Evolutionary conservation across 1,139 yeast genomes (phyloP).

Genomic region (Geotrichum cucujoidarum): DNA sequence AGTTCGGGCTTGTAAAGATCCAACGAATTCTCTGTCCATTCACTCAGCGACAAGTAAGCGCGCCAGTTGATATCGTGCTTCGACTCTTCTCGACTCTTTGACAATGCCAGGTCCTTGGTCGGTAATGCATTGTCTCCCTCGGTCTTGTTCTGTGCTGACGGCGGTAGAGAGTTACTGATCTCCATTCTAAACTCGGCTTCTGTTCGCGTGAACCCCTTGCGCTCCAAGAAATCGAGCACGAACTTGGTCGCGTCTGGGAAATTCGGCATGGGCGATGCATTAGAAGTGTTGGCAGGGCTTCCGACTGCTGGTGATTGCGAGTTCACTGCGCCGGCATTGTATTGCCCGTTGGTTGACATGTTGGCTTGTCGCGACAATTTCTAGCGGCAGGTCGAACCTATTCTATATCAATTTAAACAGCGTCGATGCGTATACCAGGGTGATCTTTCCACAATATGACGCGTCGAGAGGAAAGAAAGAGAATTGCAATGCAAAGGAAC

Average conservation of each 20-base stretch:
- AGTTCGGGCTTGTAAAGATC: conserved; percentile 91
- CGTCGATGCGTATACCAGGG: too few species aligned
- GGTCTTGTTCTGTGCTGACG: conserved; percentile 34
- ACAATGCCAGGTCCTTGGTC: too few species aligned
- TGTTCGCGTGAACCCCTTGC: conserved; percentile 89
- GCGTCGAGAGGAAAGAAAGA: too few species aligned
- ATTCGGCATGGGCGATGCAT: not conserved
- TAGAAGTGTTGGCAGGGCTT: not conserved
- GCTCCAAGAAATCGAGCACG: conserved; percentile 84
- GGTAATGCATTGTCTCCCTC: not conserved
- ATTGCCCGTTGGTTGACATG: conserved; percentile 3
- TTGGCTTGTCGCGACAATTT: too few species aligned
- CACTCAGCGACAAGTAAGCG: conserved; percentile 73
- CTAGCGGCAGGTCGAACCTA: too few species aligned
- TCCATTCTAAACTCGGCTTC: conserved; percentile 93
- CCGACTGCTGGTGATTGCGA: not conserved
- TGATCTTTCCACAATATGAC: too few species aligned
- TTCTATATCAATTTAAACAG: too few species aligned
- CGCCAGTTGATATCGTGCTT: conserved; percentile 33
- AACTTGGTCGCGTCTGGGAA: conserved; percentile 16
- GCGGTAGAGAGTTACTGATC: conserved; percentile 64
- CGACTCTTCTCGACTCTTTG: not conserved
- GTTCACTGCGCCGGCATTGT: not conserved
- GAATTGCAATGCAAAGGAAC: too few species aligned
- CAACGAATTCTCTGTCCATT: conserved; percentile 88